Evolutionary conservation across 2,329 filamentous ascomycete species (phyloP).

Genomic region (Fusarium sp.): DNA sequence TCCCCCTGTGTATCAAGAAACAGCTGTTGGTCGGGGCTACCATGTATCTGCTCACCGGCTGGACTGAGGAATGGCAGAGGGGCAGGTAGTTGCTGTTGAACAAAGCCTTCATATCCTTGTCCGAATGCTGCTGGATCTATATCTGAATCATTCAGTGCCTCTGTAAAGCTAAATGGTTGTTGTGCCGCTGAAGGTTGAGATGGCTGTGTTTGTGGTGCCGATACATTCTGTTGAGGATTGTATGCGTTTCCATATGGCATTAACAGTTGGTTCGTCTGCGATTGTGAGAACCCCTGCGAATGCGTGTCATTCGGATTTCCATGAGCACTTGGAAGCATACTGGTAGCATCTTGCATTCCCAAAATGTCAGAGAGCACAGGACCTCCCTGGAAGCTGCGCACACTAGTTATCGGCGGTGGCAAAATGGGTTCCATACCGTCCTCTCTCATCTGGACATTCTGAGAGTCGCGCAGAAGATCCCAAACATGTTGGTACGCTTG

Average conservation of each 20-base stretch:
- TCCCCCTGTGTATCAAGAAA: not conserved
- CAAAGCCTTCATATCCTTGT: not conserved
- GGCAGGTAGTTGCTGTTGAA: not conserved
- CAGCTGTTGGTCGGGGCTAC: no score
- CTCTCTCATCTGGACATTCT: not conserved
- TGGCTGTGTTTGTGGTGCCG: not conserved
- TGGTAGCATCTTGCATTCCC: not conserved
- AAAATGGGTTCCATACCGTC: not conserved
- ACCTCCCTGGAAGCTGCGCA: conserved; percentile 1
- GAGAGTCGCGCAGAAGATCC: not conserved
- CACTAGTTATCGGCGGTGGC: no score
- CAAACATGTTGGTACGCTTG: not conserved
- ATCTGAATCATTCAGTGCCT: not conserved
- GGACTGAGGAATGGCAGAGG: not conserved
- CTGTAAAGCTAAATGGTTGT: no score
- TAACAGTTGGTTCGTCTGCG: not conserved
- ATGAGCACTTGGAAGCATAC: not conserved
- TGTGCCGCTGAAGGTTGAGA: not conserved
- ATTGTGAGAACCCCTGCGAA: not conserved
- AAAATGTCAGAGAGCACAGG: conserved; percentile 4
- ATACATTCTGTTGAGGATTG: not conserved
- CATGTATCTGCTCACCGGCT: not conserved
- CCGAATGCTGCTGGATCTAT: not conserved
- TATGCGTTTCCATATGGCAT: not conserved
- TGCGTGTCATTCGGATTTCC: not conserved